A percentile compares a stretch with the other conserved stretches of the same genome.
Evolutionary conservation across 1,284 basidiomycete species (phyloP).

Genomic region (Cystobasidiaceae sp.): DNA sequence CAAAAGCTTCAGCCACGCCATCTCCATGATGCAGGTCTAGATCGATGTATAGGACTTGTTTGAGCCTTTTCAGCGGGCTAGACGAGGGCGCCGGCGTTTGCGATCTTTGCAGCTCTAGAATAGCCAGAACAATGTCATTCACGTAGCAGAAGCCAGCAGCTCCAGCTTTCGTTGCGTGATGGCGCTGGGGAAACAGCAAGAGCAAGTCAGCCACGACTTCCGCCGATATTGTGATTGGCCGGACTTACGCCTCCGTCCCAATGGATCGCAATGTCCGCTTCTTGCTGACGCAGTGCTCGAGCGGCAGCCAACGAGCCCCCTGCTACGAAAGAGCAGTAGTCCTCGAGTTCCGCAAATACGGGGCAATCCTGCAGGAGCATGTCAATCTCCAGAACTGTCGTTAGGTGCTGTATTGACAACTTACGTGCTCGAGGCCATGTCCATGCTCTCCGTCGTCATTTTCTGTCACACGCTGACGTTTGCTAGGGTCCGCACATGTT

Average conservation of each 20-base stretch:
- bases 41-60: slow-evolving; percentile 61
- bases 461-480: not conserved
- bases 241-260: slow-evolving; percentile 67
- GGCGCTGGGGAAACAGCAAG: slow-evolving; percentile 50
- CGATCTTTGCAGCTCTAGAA: slow-evolving; percentile 47
- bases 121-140: slow-evolving; percentile 77
- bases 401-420: not conserved
- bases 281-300: slow-evolving; percentile 55
- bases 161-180: slow-evolving; percentile 65
- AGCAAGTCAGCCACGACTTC: not conserved
- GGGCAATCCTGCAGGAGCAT: slow-evolving; percentile 91
- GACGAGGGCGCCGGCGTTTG: not conserved
- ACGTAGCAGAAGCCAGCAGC: slow-evolving; percentile 92
- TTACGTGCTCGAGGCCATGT: not conserved
- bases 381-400: not conserved
- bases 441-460: slow-evolving; percentile 35
- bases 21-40: slow-evolving; percentile 89
- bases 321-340: slow-evolving; percentile 66
- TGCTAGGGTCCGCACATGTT: not conserved
- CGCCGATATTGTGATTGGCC: not conserved
- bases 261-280: slow-evolving; percentile 62
- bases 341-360: slow-evolving; percentile 60
- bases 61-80: not conserved
- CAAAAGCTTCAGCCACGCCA: slow-evolving; percentile 74
- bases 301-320: slow-evolving; percentile 72